Base-by-base conservation (phyloP, 2,329 filamentous ascomycete species). In the Xylaria sp. region DNA sequence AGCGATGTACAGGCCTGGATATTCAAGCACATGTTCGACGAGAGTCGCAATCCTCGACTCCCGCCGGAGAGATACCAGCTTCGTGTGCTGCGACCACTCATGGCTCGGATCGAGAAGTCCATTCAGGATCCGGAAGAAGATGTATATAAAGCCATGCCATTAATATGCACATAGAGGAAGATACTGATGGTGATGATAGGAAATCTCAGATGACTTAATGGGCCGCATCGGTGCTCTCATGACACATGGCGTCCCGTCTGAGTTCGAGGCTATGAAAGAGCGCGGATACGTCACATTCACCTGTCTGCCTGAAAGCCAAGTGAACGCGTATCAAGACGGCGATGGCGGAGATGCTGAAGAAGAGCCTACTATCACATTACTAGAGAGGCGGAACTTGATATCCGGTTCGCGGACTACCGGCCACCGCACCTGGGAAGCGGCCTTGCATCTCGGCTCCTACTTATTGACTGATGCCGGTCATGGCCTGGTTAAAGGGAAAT, bases 391-490 rank as follows among this genome's bases (percentile, higher is more conserved):
- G 75, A 81, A 86, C 76, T 75, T 89, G 23, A 82, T 89, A 58
- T 85, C 84, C 13, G 85, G 87, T 4, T 87, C 86, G 6, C 86
- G 87, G 10, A 90, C 87, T 1, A 92, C 90, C 0, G 90, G 90
- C 0, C 87, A 90, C 58, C 85, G 90, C 46, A 92, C 90, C 2
- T 92, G 90, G 90, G 90, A 92, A 79, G 90, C 88, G 4, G 88
- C 90, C 7, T 80, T 92, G 3, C 87, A 91, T 73, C 84, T 92
- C 1, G 89, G 85, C 10, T 84, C 86, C 2, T 92, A 88, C 75
- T 82, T 92, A 2, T 78, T 84, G 15, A 83, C 78, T 5, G 74
- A 80, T 4, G 57, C 75, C 12, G 87, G 87, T n/a, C 80, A 78
- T 51, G 70, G 76, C 1, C 75, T 85, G 3, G 78, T 92, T 20